Percentiles rank a stretch among this genome's conserved stretches.
phyloP scores from a whole-genome alignment of 2,329 filamentous ascomycete species.

The Sarocladium kiliense region DNA sequence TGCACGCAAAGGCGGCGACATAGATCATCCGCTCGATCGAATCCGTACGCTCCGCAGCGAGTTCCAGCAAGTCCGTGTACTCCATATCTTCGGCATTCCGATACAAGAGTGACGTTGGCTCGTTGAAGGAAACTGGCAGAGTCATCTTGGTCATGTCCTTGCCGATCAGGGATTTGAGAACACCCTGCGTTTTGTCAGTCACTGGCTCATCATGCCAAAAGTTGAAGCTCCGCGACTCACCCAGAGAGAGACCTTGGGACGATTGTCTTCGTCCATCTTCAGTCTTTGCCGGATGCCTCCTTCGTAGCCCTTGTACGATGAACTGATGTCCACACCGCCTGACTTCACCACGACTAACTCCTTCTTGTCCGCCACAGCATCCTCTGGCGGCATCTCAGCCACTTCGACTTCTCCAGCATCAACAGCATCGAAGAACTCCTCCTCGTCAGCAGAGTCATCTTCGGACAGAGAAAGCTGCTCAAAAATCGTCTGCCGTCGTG shows the following conservation, averaged over 20 bases:
- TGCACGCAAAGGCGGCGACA: constrained; percentile 91
- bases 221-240: constrained; percentile 46
- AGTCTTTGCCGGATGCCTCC: constrained; percentile 74
- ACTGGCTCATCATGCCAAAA: neutral
- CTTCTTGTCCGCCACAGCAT: constrained; percentile 37
- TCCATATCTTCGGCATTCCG: constrained; percentile 98
- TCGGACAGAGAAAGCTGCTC: constrained; percentile 73
- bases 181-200: constrained; percentile 55
- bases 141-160: constrained; percentile 99
- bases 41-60: constrained; percentile 77
- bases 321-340: constrained; percentile 58
- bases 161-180: constrained; percentile 98
- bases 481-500: constrained; percentile 60
- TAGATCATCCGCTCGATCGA: constrained; percentile 91
- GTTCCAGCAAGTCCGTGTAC: constrained; percentile 87
- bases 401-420: constrained; percentile 89
- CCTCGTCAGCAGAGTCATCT: constrained; percentile 74
- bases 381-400: constrained; percentile 55
- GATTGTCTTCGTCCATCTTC: constrained; percentile 85
- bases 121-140: constrained; percentile 95
- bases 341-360: constrained; percentile 29
- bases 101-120: constrained; percentile 91
- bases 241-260: constrained; percentile 94
- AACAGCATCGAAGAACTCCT: constrained; percentile 96
- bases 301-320: constrained; percentile 86